A percentile compares a stretch with the other conserved stretches of the same genome.
Evolutionary conservation across 495 filamentous ascomycete genomes (phyloP).

Genomic region (Rhypophila decipiens): DNA sequence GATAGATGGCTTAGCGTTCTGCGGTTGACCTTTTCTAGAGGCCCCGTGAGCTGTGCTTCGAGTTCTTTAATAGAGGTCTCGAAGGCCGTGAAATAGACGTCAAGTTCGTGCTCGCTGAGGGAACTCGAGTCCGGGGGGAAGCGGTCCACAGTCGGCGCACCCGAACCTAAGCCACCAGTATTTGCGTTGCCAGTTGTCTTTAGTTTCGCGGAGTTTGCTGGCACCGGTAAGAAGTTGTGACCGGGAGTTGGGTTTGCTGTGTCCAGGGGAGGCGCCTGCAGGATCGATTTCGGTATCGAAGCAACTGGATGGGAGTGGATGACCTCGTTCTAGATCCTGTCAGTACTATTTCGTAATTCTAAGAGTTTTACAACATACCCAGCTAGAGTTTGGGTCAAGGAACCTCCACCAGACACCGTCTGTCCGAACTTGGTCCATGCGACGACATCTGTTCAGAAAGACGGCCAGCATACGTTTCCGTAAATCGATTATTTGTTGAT

Average conservation of each 20-base stretch:
- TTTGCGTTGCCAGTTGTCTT: constrained; percentile 49
- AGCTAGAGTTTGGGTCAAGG: constrained; percentile 95
- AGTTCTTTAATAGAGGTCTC: constrained; percentile 83
- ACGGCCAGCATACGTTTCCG: constrained; percentile 93
- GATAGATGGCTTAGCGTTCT: constrained; percentile 79
- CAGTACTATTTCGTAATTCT: constrained; percentile 12
- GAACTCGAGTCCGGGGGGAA: constrained; percentile 75
- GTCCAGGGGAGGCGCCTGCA: constrained; percentile 90
- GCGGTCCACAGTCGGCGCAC: constrained; percentile 62
- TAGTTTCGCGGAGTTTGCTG: constrained; percentile 77
- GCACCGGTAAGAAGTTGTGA: constrained; percentile 82
- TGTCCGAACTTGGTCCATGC: constrained; percentile 87
- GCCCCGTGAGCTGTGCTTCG: constrained; percentile 77
- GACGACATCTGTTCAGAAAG: constrained; percentile 85
- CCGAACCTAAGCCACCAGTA: constrained; percentile 42
- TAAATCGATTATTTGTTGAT: constrained; percentile 89
- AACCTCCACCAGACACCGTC: constrained; percentile 98
- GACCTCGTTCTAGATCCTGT: constrained; percentile 72
- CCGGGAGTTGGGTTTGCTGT: constrained; percentile 85
- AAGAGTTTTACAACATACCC: constrained; percentile 54
- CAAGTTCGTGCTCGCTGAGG: constrained; percentile 81
- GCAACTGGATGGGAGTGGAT: constrained; percentile 81
- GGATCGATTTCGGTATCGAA: constrained; percentile 84
- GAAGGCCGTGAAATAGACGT: constrained; percentile 91
- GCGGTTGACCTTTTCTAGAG: constrained; percentile 92